These are phyloP conservation scores for Paracamarosporium sp. DNA, from an alignment of 2,329 filamentous ascomycete genomes.

Conservation along the genomic window DNA sequence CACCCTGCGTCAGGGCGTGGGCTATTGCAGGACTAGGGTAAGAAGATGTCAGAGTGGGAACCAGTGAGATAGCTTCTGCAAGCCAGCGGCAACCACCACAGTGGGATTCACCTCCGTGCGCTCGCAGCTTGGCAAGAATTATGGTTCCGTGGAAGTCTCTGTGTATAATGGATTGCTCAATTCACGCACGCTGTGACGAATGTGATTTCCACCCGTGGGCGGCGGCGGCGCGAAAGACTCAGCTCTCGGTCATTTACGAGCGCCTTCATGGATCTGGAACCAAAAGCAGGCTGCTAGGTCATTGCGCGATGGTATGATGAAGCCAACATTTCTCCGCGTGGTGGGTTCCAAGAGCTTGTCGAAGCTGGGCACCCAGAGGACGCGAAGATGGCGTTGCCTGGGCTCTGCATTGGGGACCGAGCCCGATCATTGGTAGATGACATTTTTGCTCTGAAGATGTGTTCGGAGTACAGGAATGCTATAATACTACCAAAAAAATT, in stretches of 20 bases:
- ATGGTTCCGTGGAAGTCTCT: background rate
- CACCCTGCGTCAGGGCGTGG: slow-evolving; percentile 11
- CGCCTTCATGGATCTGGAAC: slow-evolving; percentile 11
- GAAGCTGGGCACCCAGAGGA: slow-evolving; percentile 32
- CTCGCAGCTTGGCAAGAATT: slow-evolving; percentile 14
- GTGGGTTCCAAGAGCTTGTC: slow-evolving; percentile 33
- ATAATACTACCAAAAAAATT: slow-evolving; percentile 3
- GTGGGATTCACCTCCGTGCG: slow-evolving; percentile 4
- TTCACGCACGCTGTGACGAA: background rate
- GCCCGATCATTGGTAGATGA: slow-evolving; percentile 17
- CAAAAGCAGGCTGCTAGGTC: slow-evolving; percentile 13
- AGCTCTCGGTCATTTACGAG: background rate
- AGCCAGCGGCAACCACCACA: slow-evolving; percentile 9
- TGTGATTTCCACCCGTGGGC: slow-evolving; percentile 11
- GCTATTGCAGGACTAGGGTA: slow-evolving; percentile 5
- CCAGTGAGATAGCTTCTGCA: slow-evolving; percentile 7
- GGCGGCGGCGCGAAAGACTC: background rate
- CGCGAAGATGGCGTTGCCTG: slow-evolving; percentile 19
- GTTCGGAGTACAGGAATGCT: slow-evolving; percentile 3
- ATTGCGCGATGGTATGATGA: slow-evolving; percentile 27
- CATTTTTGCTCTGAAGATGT: background rate
- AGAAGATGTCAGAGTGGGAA: slow-evolving; percentile 1
- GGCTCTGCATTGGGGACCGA: slow-evolving; percentile 15
- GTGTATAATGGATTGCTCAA: slow-evolving; percentile 11
- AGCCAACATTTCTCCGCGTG: slow-evolving; percentile 24